Evolutionary conservation across 176 grass and related monocot species (phyloP).

Genomic region (Oryza glaberrima): DNA sequence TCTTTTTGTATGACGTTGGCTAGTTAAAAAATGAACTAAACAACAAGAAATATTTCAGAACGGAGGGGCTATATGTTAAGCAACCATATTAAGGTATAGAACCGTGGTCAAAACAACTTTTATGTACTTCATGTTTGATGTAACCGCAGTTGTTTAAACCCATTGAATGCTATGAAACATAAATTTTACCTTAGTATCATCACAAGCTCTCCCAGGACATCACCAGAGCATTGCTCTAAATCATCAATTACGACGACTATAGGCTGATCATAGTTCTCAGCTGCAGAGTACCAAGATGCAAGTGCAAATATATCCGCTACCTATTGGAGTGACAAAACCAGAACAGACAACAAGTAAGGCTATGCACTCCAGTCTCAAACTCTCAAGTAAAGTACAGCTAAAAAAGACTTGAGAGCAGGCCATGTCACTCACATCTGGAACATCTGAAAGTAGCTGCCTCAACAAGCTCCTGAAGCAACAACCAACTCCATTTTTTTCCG

Average conservation of each 20-base stretch:
- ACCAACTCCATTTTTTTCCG: conserved; percentile 57
- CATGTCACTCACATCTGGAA: conserved; percentile 65
- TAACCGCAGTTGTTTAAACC: neutral
- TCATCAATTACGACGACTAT: conserved; percentile 91
- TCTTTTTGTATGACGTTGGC: too few species aligned
- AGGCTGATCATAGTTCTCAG: conserved; percentile 65
- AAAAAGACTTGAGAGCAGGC: conserved; percentile 8
- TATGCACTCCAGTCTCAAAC: neutral
- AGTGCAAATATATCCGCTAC: conserved; percentile 66
- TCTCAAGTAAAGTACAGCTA: neutral
- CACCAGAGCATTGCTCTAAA: conserved; percentile 70
- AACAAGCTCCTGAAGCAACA: conserved; percentile 80
- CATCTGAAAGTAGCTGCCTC: conserved; percentile 64
- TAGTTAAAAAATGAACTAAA: too few species aligned
- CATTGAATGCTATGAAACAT: neutral
- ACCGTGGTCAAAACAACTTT: neutral
- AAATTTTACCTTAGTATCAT: conserved; percentile 69
- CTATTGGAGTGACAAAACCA: conserved; percentile 44
- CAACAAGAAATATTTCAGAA: too few species aligned
- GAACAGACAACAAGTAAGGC: conserved; percentile 4
- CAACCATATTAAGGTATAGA: neutral
- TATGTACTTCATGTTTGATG: conserved; percentile 2
- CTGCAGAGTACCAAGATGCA: conserved; percentile 72
- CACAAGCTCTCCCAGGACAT: conserved; percentile 72
- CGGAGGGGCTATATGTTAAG: neutral